Evolutionary conservation across 2,329 filamentous ascomycete species (phyloP), one percentile per base, ranked within the genome.

Genomic region (Furcasterigmium furcatum): DNA sequence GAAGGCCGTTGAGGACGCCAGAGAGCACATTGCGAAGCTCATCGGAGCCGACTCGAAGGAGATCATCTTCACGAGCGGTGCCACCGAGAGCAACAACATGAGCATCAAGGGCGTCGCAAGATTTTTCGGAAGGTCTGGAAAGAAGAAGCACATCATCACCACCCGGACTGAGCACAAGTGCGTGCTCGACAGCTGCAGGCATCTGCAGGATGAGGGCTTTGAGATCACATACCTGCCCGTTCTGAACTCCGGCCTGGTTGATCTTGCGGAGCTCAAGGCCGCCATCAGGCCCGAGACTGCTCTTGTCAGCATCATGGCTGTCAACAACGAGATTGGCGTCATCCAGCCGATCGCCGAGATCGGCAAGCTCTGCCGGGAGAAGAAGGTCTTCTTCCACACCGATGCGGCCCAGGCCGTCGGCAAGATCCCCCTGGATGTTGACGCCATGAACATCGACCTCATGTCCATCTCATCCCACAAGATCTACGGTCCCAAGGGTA

Each of bases 261-360:
- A 86, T 55, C 80, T 99, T 74, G 79, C 87, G 35, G 82, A 94
- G 56, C 80, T 99, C 24, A 87, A 95, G 70, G 87, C 84, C 19
- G 90, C 92, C 20, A 95, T 99, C 51, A 83, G 88, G 49, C 91
- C 91, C 1, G 91, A 97, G 49, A 99, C 94, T 13, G 85, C 83
- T 36, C 73, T 99, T 24, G 91, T 97, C 67, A 96, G 91, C 62
- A 88, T 99, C 67, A 99, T 99, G 94, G 85, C 94, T 1, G 94
- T 99, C 60, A 99, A 99, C 76, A 99, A 99, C 67, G 94, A 99
- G 71, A 97, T 99, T 59, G 94, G 94, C 61, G 94, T 99, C n/a
- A 95, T 99, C 47, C 94, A 99, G 68, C 94, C 94, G 1, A 71
- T 99, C 47, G 88, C 90, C 57, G 83, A 96, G 71, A 99, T 99